These are phyloP conservation scores for Penicillium sp. DNA, from an alignment of 2,329 filamentous ascomycete species.

Conservation along the genomic window DNA sequence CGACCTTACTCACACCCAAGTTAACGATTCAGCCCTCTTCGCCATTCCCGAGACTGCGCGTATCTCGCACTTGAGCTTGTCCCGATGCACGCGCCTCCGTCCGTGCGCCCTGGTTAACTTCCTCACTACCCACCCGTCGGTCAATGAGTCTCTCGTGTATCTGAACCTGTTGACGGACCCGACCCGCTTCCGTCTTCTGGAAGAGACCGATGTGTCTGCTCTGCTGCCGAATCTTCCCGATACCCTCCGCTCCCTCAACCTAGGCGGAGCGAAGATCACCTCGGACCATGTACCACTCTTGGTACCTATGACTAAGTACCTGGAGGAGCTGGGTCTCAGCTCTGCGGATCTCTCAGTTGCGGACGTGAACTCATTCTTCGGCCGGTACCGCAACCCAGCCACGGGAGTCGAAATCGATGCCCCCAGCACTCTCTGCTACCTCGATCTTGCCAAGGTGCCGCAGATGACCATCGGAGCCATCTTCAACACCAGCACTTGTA, in stretches of 20 bases:
- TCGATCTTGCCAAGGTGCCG: conserved; percentile 72
- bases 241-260: conserved; percentile 69
- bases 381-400: conserved; percentile 33
- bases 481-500: conserved; percentile 54
- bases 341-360: conserved; percentile 61
- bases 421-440: conserved; percentile 60
- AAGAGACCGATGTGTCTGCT: conserved; percentile 61
- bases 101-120: conserved; percentile 68
- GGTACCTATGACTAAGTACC: conserved; percentile 63
- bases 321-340: conserved; percentile 74
- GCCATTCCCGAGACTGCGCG: conserved; percentile 69
- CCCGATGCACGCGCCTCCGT: conserved; percentile 69
- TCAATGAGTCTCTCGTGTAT: conserved; percentile 62
- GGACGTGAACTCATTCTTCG: conserved; percentile 65
- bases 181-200: conserved; percentile 68
- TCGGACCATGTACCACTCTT: conserved; percentile 63
- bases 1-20: conserved; percentile 73
- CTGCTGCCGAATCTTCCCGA: conserved; percentile 65
- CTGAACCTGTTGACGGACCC: conserved; percentile 72
- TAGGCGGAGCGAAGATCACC: conserved; percentile 72
- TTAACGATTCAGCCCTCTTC: conserved; percentile 68
- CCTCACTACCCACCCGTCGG: conserved; percentile 67
- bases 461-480: conserved; percentile 56
- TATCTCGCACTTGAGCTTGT: conserved; percentile 74
- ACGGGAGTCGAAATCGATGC: conserved; percentile 14